Percentiles rank a stretch among this genome's conserved stretches.
phyloP scores from a whole-genome alignment of 2,329 filamentous ascomycete genomes.

The Fusarium sp. region DNA sequence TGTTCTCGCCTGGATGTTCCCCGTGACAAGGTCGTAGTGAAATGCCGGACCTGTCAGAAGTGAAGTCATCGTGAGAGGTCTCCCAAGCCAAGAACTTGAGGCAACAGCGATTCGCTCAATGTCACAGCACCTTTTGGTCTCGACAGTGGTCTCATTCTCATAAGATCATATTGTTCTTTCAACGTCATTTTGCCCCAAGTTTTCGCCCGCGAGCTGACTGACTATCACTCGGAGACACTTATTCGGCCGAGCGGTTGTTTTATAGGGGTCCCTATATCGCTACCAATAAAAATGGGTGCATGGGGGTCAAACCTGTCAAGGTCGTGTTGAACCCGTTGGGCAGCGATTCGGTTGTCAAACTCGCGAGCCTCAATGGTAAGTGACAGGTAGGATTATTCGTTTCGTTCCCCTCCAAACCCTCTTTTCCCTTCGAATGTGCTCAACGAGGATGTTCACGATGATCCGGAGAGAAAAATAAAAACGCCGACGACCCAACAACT shows the following conservation, averaged over 20 bases:
- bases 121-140: conserved; percentile 8
- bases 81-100: conserved; percentile 8
- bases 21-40: conserved; percentile 8
- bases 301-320: conserved; percentile 23
- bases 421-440: conserved; percentile 7
- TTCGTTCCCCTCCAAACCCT: conserved; percentile 12
- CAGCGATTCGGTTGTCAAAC: conserved; percentile 18
- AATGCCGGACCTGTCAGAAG: conserved; percentile 19
- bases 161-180: conserved; percentile 9
- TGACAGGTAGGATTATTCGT: conserved; percentile 26
- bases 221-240: conserved; percentile 25
- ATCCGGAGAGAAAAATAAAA: conserved; percentile 26
- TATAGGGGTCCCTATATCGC: conserved; percentile 29
- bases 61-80: conserved; percentile 44
- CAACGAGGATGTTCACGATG: conserved; percentile 37
- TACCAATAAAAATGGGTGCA: conserved; percentile 24
- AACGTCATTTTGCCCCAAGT: conserved; percentile 35
- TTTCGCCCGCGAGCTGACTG: conserved; percentile 9
- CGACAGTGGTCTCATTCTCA: conserved; percentile 22
- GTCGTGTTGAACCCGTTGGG: conserved; percentile 26
- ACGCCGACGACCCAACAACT: conserved; percentile 20
- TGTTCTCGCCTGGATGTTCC: conserved; percentile 22
- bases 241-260: conserved; percentile 36
- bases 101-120: conserved; percentile 29
- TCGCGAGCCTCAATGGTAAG: conserved; percentile 15